phyloP scores from a whole-genome alignment of 139 green algal species.

The Microglena sp. region DNA sequence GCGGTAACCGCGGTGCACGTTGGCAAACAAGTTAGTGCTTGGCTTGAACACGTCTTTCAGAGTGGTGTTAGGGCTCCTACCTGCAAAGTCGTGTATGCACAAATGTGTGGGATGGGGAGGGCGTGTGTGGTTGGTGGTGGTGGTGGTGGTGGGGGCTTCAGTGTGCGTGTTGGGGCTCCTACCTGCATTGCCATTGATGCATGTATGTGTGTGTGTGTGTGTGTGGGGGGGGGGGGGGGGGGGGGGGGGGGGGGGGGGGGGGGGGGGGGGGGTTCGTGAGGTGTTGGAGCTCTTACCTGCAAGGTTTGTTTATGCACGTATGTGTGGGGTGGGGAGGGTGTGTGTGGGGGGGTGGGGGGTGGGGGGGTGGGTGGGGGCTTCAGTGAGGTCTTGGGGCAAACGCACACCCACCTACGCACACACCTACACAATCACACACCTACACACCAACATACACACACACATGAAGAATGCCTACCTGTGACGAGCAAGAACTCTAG shows the following conservation, averaged over 20 bases:
- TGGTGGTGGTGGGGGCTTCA: not conserved
- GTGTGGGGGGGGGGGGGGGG: not conserved
- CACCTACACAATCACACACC: not conserved
- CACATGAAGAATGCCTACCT: conserved; percentile 4
- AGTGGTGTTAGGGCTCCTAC: conserved; percentile 10
- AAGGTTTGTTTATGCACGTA: no score
- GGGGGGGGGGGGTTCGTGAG: no score
- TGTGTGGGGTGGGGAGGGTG: no score
- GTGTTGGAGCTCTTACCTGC: no score
- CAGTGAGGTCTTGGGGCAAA: no score
- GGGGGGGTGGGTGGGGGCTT: no score
- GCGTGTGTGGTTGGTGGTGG: not conserved
- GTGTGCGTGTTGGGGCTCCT: not conserved
- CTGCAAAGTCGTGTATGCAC: conserved; percentile 4
- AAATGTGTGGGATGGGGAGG: not conserved
- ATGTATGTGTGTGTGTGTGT: not conserved
- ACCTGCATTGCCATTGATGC: not conserved
- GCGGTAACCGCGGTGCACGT: conserved; percentile 12
- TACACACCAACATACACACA: no score
- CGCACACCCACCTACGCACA: not conserved
- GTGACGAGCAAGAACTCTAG: conserved; percentile 41
- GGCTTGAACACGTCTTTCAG: conserved; percentile 40
- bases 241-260: no score
- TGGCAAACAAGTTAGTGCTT: conserved; percentile 28
- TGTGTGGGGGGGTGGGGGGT: not conserved